Evolutionary conservation across 257 asterid species (phyloP).

Genomic region (Fraxinus americana): DNA sequence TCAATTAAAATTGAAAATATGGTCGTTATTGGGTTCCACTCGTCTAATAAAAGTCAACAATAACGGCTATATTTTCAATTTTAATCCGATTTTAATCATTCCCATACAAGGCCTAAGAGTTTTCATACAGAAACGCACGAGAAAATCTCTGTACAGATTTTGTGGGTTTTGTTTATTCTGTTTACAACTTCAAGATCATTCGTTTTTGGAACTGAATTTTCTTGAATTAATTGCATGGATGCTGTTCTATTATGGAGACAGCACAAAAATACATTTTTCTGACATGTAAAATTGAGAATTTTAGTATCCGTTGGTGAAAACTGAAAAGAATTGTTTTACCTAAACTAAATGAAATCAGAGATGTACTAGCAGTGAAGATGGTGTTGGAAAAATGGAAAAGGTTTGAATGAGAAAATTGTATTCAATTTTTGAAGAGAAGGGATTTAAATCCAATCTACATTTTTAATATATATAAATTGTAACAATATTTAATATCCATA

Average conservation of each 20-base stretch:
- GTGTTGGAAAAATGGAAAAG: not conserved
- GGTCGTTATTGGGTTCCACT: too few relatives aligned
- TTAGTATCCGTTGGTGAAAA: not conserved
- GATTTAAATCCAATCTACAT: too few relatives aligned
- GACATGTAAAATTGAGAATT: not conserved
- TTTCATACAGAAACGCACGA: not conserved
- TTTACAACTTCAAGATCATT: not conserved
- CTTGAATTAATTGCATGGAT: not conserved
- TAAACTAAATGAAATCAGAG: not conserved
- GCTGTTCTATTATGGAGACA: not conserved
- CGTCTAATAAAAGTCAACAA: too few relatives aligned
- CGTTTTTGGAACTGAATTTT: not conserved
- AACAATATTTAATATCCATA: not conserved
- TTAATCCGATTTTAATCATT: too few relatives aligned
- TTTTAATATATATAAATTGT: not conserved
- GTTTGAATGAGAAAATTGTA: not conserved
- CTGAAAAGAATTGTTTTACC: not conserved
- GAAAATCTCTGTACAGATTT: not conserved
- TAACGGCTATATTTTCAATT: too few relatives aligned
- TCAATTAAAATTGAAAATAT: too few relatives aligned
- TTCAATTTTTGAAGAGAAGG: not conserved
- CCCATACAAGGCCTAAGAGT: too few relatives aligned
- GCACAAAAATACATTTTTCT: not conserved
- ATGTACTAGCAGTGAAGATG: not conserved
- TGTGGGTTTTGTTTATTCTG: not conserved